Percentiles rank a stretch among this genome's conserved stretches.
Evolutionary conservation across 169 alveolate genomes (phyloP).

Genomic region (Cryptosporidium bovis): DNA sequence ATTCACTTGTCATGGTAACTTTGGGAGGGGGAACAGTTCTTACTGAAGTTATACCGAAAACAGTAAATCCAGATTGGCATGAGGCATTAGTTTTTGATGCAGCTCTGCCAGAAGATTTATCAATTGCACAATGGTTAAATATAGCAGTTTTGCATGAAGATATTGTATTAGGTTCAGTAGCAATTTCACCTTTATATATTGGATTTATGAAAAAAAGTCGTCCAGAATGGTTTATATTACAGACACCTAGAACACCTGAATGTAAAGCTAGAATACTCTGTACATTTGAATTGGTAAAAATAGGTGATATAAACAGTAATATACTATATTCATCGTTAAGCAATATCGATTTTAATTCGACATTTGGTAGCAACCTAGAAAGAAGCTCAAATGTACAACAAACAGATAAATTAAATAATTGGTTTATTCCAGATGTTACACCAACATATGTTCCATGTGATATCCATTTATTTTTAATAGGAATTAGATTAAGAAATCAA

Average conservation of each 20-base stretch:
- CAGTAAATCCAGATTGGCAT: conserved; percentile 75
- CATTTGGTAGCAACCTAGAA: background rate
- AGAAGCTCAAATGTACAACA: background rate
- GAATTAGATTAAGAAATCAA: conserved; percentile 63
- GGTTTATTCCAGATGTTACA: conserved; percentile 65
- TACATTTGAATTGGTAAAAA: conserved; percentile 64
- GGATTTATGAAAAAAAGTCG: conserved; percentile 72
- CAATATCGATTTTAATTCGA: conserved; percentile 15
- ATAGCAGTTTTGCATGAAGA: conserved; percentile 72
- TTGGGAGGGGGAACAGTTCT: conserved; percentile 72
- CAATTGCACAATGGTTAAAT: conserved; percentile 73
- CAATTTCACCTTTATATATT: conserved; percentile 70
- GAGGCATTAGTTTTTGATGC: conserved; percentile 74
- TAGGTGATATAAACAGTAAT: conserved; percentile 39
- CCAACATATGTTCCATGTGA: conserved; percentile 74
- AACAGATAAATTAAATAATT: conserved; percentile 22
- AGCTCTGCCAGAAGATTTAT: conserved; percentile 72
- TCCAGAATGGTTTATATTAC: conserved; percentile 70
- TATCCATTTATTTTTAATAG: conserved; percentile 58
- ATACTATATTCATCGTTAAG: conserved; percentile 25
- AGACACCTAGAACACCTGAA: conserved; percentile 71
- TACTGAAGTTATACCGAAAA: conserved; percentile 69
- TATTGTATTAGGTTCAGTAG: conserved; percentile 66
- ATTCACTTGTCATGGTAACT: conserved; percentile 69
- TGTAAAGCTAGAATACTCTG: conserved; percentile 65